Conservation (phyloP, 2,329 filamentous ascomycete species). For the Pseudogymnoascus sp. region DNA sequence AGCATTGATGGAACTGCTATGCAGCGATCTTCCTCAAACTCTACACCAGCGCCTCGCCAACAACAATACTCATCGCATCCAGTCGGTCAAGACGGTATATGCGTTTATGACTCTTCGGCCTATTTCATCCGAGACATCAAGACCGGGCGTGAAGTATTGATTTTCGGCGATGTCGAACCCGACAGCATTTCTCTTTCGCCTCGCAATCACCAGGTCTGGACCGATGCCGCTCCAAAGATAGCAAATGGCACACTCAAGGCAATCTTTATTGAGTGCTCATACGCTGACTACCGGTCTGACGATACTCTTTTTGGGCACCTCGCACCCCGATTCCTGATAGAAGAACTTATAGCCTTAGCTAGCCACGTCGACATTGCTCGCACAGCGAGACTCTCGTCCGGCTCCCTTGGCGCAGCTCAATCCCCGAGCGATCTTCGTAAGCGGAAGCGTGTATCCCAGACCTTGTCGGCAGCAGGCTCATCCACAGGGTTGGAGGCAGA, state of each 20-base stretch:
- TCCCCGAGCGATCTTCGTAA: constrained; percentile 36
- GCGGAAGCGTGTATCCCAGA: constrained; percentile 49
- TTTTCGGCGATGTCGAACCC: constrained; percentile 94
- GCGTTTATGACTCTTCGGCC: constrained; percentile 81
- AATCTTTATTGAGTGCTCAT: constrained; percentile 95
- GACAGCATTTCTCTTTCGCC: constrained; percentile 78
- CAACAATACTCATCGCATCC: background rate
- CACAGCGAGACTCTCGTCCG: constrained; percentile 10
- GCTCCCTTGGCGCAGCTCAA: background rate
- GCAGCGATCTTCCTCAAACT: background rate
- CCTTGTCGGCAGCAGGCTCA: constrained; percentile 17
- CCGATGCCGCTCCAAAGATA: constrained; percentile 81
- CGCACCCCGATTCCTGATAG: constrained; percentile 72
- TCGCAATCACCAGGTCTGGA: constrained; percentile 78
- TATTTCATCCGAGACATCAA: constrained; percentile 80
- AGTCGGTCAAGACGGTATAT: constrained; percentile 41
- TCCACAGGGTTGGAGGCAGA: constrained; percentile 18
- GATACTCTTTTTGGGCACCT: constrained; percentile 83
- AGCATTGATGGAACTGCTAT: background rate
- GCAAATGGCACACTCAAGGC: constrained; percentile 64
- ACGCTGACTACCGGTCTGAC: constrained; percentile 72
- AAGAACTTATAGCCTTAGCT: constrained; percentile 70
- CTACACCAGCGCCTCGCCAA: constrained; percentile 1
- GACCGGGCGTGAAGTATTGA: constrained; percentile 71
- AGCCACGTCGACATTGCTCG: constrained; percentile 22